Base-by-base conservation (phyloP, 257 asterid genomes). In the Mentha longifolia region DNA sequence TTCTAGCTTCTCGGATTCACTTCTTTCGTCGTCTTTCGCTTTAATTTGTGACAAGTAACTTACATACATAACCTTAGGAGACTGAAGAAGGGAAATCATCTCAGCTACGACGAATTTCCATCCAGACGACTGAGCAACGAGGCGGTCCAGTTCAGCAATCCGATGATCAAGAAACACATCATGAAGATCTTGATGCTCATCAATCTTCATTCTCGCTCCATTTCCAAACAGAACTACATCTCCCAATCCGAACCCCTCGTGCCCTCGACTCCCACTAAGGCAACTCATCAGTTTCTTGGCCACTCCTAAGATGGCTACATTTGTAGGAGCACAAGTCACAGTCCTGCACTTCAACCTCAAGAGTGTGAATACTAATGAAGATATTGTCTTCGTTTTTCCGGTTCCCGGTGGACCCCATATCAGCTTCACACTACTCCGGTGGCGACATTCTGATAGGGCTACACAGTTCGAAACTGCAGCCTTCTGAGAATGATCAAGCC, bases 341-440 rank as follows among this genome's bases (percentile, higher is more conserved):
- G 95, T 85, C 83, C 90, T 85, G 62, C 85, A 76, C 69, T 68
- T 79, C 74, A 74, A 50, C 60, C 66, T 60, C 8, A 82, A 66
- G 62, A 90, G 74, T 15, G 76, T 39, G 52, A 46, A 68, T 19
- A 78, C 63, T 47, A 90, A 62, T 0, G 89, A 62, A 37, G 87
- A 77, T 5, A 82, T 70, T 2, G 95, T 88, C 62, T 75, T 90
- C 4, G 93, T 90, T 65, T 90, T 90, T 33, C 97, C 97, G 0
- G 95, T 90, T 64, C 97, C 97, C 10, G 97, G 97, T 1, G 97
- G 97, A 43, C 97, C 97, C 97, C 97, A 86, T 45, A 85, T 83
- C 61, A 90, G 86, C 74, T 80, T 85, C 54, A 78, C 75, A 6
- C 76, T 66, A 9, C 77, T 78, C 33, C 15, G 50, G 43, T 90